phyloP scores from a whole-genome alignment of 495 filamentous ascomycete species.

The Tetracladium marchalianum region DNA sequence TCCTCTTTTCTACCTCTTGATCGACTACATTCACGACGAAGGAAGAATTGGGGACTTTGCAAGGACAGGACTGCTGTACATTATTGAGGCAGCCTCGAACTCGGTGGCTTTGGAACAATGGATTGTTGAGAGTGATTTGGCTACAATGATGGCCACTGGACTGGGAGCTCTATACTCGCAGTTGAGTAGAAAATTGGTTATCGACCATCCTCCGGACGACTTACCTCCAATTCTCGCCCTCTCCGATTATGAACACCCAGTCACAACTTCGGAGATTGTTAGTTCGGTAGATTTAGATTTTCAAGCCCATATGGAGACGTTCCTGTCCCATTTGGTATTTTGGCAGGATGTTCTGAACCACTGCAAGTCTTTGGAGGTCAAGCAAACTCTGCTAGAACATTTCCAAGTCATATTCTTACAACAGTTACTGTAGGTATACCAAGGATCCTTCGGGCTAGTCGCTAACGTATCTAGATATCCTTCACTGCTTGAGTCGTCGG shows the following conservation, averaged over 20 bases:
- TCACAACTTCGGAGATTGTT: conserved; percentile 54
- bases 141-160: conserved; percentile 93
- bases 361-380: conserved; percentile 84
- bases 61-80: conserved; percentile 87
- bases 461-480: conserved; percentile 58
- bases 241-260: conserved; percentile 66
- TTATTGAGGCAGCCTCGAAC: conserved; percentile 85
- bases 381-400: conserved; percentile 86
- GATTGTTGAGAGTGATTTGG: conserved; percentile 94
- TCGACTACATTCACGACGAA: conserved; percentile 93
- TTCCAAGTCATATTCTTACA: conserved; percentile 96
- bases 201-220: conserved; percentile 49
- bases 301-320: conserved; percentile 76
- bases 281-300: conserved; percentile 60
- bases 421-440: conserved; percentile 68
- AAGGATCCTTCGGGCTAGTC: neutral
- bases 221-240: conserved; percentile 74
- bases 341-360: conserved; percentile 98
- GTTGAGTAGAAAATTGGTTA: conserved; percentile 65
- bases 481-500: conserved; percentile 89
- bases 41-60: conserved; percentile 93
- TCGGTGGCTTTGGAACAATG: conserved; percentile 79
- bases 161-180: conserved; percentile 94
- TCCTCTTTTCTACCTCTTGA: conserved; percentile 85
- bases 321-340: conserved; percentile 88